Base-by-base conservation (phyloP, 2,329 filamentous ascomycete species). In the Taxawa tesnikishii region DNA sequence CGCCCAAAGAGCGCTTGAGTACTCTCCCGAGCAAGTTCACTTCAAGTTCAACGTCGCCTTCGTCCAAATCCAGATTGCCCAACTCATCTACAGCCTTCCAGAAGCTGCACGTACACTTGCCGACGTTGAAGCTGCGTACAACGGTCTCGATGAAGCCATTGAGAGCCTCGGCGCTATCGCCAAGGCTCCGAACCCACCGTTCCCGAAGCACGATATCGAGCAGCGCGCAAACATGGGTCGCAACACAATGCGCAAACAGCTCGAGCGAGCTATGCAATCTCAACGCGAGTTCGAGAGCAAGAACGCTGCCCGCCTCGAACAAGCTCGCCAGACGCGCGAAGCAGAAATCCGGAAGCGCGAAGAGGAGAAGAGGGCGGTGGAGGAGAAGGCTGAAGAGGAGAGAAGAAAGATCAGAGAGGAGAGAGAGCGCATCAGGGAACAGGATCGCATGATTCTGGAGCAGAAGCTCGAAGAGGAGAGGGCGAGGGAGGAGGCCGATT, bases 1-100 rank as follows among this genome's bases (percentile, higher is more conserved):
- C 46, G 71, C 74, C 10, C 62, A 67, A 37, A 69, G 70, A 71
- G 84, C 88, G 15, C 72, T 93, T 12, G 72, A 75, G 34, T 71
- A 81, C 33, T 76, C 82, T 1, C 82, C 85, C 0, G 81, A 90
- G 4, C 83, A 93, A 47, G 69, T 87, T 17, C 84, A 94, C 56
- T 83, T 90, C 56, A 84, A 90, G 54, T 98, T 98, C 70, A 98
- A 98, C 49, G 83, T 98, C 16, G 90, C 90, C 1, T 98, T 94
- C 50, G 83, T 96, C 16, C 90, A 96, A 52, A 92, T 94, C 40
- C 87, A 94, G 54, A 76, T 96, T 33, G 88, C 88, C 13, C 79
- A 80, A 28, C 73, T 81, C 17, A 75, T 94, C 33, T 79, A 84
- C 55, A 67, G 64, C 21, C 65, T 94, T 33, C 67, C 73, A 4